These are phyloP conservation scores for Rusavskia elegans DNA, from an alignment of 495 filamentous ascomycete genomes.

Conservation along the genomic window DNA sequence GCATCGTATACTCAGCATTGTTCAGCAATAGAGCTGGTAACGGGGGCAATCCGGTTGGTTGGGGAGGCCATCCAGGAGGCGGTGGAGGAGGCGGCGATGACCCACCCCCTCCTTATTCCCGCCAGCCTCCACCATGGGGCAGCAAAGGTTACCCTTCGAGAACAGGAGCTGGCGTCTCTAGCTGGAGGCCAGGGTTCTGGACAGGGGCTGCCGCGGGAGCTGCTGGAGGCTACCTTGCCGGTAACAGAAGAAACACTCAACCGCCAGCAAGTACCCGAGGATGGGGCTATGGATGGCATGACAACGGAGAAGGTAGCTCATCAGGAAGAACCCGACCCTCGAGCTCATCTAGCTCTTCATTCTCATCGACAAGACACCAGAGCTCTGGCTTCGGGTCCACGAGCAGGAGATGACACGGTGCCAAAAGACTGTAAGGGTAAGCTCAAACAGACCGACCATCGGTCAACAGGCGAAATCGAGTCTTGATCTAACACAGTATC, in stretches of 20 bases:
- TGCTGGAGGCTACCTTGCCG: slow-evolving; percentile 54
- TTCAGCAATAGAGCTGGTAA: slow-evolving; percentile 12
- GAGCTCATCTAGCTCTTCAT: slow-evolving; percentile 25
- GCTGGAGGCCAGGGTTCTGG: slow-evolving; percentile 85
- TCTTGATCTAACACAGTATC: too few species aligned
- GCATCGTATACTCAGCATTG: slow-evolving; percentile 19
- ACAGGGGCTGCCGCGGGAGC: slow-evolving; percentile 55
- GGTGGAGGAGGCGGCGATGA: slow-evolving; percentile 33
- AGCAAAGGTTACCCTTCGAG: slow-evolving; percentile 31
- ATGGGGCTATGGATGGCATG: slow-evolving; percentile 13
- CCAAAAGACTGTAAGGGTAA: too few species aligned
- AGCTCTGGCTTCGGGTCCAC: slow-evolving; percentile 90
- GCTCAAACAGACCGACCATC: too few species aligned
- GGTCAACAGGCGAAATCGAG: too few species aligned
- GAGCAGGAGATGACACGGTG: slow-evolving; percentile 40
- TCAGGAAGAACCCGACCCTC: slow-evolving; percentile 22
- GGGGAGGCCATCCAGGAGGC: slow-evolving; percentile 29
- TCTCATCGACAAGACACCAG: slow-evolving; percentile 41
- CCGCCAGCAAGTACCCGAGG: slow-evolving; percentile 13
- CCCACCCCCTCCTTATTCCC: slow-evolving; percentile 43
- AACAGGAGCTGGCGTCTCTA: slow-evolving; percentile 22
- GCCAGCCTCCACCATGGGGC: slow-evolving; percentile 33
- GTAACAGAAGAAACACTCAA: slow-evolving; percentile 28
- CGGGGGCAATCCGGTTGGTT: slow-evolving; percentile 28
- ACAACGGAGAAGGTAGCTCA: slow-evolving; percentile 36